Evolutionary conservation across 2,329 filamentous ascomycete species (phyloP).

Genomic region (Colletotrichum orbiculare): DNA sequence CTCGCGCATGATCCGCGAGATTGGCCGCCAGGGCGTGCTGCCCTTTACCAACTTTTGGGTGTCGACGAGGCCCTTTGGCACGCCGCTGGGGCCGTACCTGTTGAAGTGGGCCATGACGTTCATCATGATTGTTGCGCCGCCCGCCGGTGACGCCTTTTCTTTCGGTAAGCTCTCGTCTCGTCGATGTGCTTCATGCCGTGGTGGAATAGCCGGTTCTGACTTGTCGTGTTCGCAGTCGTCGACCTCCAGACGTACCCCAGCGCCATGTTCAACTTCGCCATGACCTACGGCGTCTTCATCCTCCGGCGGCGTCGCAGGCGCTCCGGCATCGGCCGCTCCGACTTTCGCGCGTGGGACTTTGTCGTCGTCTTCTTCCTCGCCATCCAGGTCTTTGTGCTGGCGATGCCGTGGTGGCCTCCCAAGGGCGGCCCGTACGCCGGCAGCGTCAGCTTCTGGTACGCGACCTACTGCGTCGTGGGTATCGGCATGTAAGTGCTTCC

Average conservation of each 20-base stretch:
- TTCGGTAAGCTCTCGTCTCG: slow-evolving; percentile 55
- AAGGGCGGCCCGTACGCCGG: slow-evolving; percentile 67
- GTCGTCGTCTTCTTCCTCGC: slow-evolving; percentile 69
- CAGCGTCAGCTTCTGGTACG: slow-evolving; percentile 80
- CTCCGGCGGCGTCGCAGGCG: slow-evolving; percentile 65
- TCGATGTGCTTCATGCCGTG: neutral
- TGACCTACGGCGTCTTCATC: slow-evolving; percentile 68
- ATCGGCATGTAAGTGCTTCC: slow-evolving; percentile 68
- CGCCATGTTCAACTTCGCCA: slow-evolving; percentile 66
- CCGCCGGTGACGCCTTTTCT: slow-evolving; percentile 73
- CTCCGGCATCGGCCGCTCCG: slow-evolving; percentile 57
- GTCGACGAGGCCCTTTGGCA: slow-evolving; percentile 71
- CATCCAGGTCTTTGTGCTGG: slow-evolving; percentile 69
- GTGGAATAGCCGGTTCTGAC: neutral
- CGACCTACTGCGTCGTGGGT: slow-evolving; percentile 73
- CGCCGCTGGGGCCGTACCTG: slow-evolving; percentile 68
- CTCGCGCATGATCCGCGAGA: slow-evolving; percentile 69
- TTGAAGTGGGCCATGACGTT: slow-evolving; percentile 68
- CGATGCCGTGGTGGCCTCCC: slow-evolving; percentile 80
- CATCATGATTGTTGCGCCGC: slow-evolving; percentile 69
- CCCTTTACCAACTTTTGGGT: slow-evolving; percentile 72
- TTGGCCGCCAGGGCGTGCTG: slow-evolving; percentile 70
- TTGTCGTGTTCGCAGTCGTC: slow-evolving; percentile 55
- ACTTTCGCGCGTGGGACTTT: slow-evolving; percentile 70
- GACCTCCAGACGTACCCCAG: slow-evolving; percentile 68